phyloP scores from a whole-genome alignment of 371 early-diverging fungal species.

The Mortierella sp. region DNA sequence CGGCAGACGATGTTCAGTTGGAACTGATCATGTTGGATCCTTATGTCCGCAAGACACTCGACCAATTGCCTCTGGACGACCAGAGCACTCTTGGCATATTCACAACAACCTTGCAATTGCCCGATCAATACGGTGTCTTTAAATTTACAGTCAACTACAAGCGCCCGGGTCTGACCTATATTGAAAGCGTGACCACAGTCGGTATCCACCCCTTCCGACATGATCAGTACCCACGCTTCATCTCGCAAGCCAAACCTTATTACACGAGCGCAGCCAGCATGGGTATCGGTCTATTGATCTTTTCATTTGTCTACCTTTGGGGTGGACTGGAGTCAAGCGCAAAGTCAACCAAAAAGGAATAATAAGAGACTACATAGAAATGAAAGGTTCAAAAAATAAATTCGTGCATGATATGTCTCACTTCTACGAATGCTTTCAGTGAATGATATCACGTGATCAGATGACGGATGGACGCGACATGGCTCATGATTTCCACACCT shows the following conservation, averaged over 20 bases:
- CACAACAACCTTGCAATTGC: constrained; percentile 76
- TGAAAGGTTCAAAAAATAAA: neutral
- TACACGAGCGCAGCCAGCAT: constrained; percentile 89
- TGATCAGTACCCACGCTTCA: constrained; percentile 94
- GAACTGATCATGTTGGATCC: constrained; percentile 97
- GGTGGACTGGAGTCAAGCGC: constrained; percentile 46
- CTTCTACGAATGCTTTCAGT: too few relatives aligned
- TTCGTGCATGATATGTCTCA: neutral
- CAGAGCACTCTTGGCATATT: constrained; percentile 54
- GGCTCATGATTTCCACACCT: too few relatives aligned
- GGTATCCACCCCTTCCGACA: constrained; percentile 93
- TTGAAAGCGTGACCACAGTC: constrained; percentile 82
- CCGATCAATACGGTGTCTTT: constrained; percentile 97
- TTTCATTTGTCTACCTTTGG: constrained; percentile 84
- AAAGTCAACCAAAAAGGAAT: constrained; percentile 56
- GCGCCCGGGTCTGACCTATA: constrained; percentile 81
- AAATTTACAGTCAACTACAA: constrained; percentile 94
- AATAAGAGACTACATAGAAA: neutral
- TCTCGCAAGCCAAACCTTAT: constrained; percentile 93
- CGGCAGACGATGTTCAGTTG: constrained; percentile 84
- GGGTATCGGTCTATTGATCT: constrained; percentile 87
- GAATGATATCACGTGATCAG: too few relatives aligned
- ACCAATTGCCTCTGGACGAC: constrained; percentile 55
- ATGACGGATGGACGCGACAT: too few relatives aligned
- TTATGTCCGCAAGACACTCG: constrained; percentile 88